phyloP scores from a whole-genome alignment of 371 early-diverging fungal species.

The Dipsacomyces acuminosporus region DNA sequence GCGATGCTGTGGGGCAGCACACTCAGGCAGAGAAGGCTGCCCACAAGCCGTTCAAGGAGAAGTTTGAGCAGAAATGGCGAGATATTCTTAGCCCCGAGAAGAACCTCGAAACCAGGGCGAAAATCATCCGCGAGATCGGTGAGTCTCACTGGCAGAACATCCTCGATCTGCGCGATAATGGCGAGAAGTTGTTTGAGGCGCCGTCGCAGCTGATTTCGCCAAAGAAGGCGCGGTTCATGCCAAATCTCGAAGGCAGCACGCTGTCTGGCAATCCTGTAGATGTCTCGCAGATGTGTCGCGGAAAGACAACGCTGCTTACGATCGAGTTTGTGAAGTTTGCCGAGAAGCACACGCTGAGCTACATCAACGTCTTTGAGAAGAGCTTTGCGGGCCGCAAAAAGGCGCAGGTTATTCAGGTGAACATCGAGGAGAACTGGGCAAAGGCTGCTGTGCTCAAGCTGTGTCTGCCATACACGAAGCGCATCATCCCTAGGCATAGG shows the following conservation, averaged over 20 bases:
- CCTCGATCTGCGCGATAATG: slow-evolving; percentile 45
- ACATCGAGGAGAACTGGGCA: slow-evolving; percentile 47
- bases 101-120: slow-evolving; percentile 43
- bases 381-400: slow-evolving; percentile 14
- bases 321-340: slow-evolving; percentile 47
- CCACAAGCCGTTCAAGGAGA: slow-evolving; percentile 21
- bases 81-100: slow-evolving; percentile 47
- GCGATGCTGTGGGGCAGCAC: slow-evolving; percentile 39
- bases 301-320: slow-evolving; percentile 37
- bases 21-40: slow-evolving; percentile 18
- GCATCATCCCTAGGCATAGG: slow-evolving; percentile 21
- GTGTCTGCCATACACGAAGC: slow-evolving; percentile 36
- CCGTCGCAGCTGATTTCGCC: slow-evolving; percentile 34
- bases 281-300: slow-evolving; percentile 21
- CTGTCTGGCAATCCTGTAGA: slow-evolving; percentile 23
- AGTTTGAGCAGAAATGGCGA: slow-evolving; percentile 37
- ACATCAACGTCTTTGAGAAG: slow-evolving; percentile 26
- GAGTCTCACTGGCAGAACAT: slow-evolving; percentile 48
- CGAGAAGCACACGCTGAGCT: slow-evolving; percentile 45
- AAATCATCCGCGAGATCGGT: slow-evolving; percentile 45
- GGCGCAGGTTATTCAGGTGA: slow-evolving; percentile 31
- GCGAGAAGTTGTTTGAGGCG: slow-evolving; percentile 46
- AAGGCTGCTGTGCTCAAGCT: slow-evolving; percentile 43
- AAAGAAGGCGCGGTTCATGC: slow-evolving; percentile 33
- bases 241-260: slow-evolving; percentile 36